Base-by-base conservation (phyloP, 768 basidiomycete species). In the Inosperma sp. region DNA sequence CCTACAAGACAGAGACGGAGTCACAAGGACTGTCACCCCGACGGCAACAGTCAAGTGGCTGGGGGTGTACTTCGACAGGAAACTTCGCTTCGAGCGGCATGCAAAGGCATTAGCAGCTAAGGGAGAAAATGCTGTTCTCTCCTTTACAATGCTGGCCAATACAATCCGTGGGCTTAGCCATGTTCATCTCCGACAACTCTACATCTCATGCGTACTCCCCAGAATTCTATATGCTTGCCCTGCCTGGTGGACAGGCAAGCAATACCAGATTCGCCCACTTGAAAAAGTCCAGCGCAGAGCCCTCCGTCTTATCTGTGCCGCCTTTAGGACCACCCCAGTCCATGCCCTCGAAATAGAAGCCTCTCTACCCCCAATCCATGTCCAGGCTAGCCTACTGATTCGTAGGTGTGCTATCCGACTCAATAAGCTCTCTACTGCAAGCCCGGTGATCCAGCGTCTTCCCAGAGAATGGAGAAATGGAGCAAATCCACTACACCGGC, bases 161-260 rank as follows among this genome's bases (percentile, higher is more conserved):
- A 71, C 68, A 0, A 60, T 71, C 9, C 37, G 57, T 4, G 68
- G 72, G 0, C 61, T 73, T 0, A 59, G 59, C 4, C 70, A 66
- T n/a, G 12, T 33, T 0, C 61, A 70, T 49, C 31, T 68, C 0
- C 35, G 62, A 16, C 57, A 26, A 4, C 58, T 72, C 4, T 71
- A 68, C 59, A 36, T 42, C 0, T 52, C 61, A 4, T 68, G 65
- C 26, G 56, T 72, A 3, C 37, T 66, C 0, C 67, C 72, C 0
- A 60, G 67, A 9, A 56, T 70, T 34, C 62, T 67, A 9, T 69
- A 72, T 52, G 68, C 66, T 1, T 56, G 58, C 55, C 62, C 64
- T 7, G 60, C 55, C 2, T 72, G 70, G 68, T 70, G 67, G 68
- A 61, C 54, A 2, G 61, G 61, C 5, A 56, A 51, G 17, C 59